These are phyloP conservation scores for Phytophthora citricola DNA, from an alignment of 352 stramenopile species.

Conservation along the genomic window DNA sequence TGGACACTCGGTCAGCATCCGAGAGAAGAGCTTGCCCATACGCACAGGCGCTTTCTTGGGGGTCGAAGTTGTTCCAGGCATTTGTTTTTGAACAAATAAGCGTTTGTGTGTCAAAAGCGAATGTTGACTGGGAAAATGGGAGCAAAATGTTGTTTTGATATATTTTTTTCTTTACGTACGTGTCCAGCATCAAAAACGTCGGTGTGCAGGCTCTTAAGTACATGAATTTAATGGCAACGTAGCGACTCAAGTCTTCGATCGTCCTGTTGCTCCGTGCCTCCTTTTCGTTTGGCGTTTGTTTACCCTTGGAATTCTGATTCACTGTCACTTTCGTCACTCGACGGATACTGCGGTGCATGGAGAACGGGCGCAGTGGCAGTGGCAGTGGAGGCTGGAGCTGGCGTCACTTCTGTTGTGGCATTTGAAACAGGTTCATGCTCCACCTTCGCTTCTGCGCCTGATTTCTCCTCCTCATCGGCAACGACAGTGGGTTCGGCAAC, in stretches of 20 bases:
- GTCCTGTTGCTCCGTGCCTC: conserved; percentile 21
- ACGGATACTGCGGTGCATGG: conserved; percentile 30
- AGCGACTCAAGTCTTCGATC: conserved; percentile 33
- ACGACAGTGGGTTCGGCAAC: not conserved
- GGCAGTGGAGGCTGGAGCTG: conserved; percentile 3
- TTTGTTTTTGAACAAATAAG: conserved; percentile 1
- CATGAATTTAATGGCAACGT: conserved; percentile 5
- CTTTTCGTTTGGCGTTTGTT: not conserved
- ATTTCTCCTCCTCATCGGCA: conserved; percentile 16
- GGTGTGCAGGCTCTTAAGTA: conserved; percentile 1
- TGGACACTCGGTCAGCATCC: conserved; percentile 74
- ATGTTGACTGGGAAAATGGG: conserved; percentile 7
- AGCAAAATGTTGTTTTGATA: conserved; percentile 5
- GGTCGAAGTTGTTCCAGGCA: conserved; percentile 26
- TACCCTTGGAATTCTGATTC: conserved; percentile 43
- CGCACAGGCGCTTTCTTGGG: conserved; percentile 51
- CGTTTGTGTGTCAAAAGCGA: not conserved
- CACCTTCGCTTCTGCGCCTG: conserved; percentile 6
- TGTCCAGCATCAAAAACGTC: conserved; percentile 20
- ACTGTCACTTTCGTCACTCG: conserved; percentile 39
- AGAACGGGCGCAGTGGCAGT: conserved; percentile 1
- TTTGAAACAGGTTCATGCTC: conserved; percentile 5
- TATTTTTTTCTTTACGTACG: conserved; percentile 14
- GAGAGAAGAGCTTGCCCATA: conserved; percentile 72
- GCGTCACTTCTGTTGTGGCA: conserved; percentile 11